phyloP scores from a whole-genome alignment of 2,329 filamentous ascomycete genomes.

The Colletotrichum coccodes region DNA sequence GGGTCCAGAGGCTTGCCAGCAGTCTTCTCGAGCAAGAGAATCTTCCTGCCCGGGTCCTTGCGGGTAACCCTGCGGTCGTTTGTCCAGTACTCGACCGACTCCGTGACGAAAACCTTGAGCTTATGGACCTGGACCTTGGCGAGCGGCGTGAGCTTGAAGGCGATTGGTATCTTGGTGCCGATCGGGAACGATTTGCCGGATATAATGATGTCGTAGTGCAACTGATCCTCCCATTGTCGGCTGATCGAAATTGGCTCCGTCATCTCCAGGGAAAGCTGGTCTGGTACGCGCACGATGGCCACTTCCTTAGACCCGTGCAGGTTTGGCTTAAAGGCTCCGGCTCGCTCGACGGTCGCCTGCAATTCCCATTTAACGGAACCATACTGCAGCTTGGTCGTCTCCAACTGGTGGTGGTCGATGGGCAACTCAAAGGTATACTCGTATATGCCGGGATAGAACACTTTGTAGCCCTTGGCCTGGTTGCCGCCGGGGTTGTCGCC shows the following conservation, averaged over 20 bases:
- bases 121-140: constrained; percentile 95
- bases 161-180: constrained; percentile 87
- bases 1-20: constrained; percentile 81
- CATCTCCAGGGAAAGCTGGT: constrained; percentile 89
- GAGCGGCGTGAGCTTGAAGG: constrained; percentile 91
- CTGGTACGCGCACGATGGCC: constrained; percentile 83
- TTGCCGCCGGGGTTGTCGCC: constrained; percentile 72
- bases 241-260: constrained; percentile 95
- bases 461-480: constrained; percentile 80
- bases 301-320: constrained; percentile 86
- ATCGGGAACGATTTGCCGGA: constrained; percentile 95
- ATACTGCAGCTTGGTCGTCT: constrained; percentile 88
- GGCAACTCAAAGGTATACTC: constrained; percentile 85
- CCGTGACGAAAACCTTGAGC: constrained; percentile 90
- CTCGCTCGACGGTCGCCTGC: constrained; percentile 84
- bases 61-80: constrained; percentile 86
- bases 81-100: constrained; percentile 92
- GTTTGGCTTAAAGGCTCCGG: constrained; percentile 91
- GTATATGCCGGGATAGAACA: constrained; percentile 80
- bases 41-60: constrained; percentile 84
- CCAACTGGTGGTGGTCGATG: constrained; percentile 87
- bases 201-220: constrained; percentile 96
- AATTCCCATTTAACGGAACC: constrained; percentile 90
- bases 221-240: constrained; percentile 92
- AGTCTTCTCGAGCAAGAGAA: constrained; percentile 87